These are phyloP conservation scores for Xeromyces bisporus DNA, from an alignment of 495 filamentous ascomycete species.

Conservation along the genomic window DNA sequence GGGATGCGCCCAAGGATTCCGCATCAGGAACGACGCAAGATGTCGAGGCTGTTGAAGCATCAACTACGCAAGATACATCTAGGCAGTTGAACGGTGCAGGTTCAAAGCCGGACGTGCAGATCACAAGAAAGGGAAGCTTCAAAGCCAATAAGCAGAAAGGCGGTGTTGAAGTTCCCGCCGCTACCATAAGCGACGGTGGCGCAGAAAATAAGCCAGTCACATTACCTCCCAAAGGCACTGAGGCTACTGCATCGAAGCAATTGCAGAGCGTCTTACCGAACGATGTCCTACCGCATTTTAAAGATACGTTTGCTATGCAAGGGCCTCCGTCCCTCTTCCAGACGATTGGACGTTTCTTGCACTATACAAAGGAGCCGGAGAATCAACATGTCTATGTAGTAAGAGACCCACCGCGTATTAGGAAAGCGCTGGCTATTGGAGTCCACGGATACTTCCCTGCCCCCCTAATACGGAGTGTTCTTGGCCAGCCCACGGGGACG, in stretches of 20 bases:
- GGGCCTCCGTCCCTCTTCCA: slow-evolving; percentile 55
- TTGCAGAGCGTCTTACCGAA: slow-evolving; percentile 36
- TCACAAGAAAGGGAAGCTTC: slow-evolving; percentile 26
- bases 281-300: slow-evolving; percentile 51
- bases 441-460: slow-evolving; percentile 92
- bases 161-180: slow-evolving; percentile 20
- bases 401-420: slow-evolving; percentile 53
- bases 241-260: slow-evolving; percentile 25
- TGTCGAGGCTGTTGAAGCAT: slow-evolving; percentile 45
- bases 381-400: slow-evolving; percentile 55
- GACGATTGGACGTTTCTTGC: slow-evolving; percentile 49
- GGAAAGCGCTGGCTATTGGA: slow-evolving; percentile 76
- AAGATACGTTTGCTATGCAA: slow-evolving; percentile 47
- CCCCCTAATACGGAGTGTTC: slow-evolving; percentile 60
- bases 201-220: slow-evolving; percentile 10
- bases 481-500: slow-evolving; percentile 90
- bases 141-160: slow-evolving; percentile 32
- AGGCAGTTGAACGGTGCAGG: slow-evolving; percentile 4
- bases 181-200: too few species aligned
- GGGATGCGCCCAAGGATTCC: slow-evolving; percentile 36
- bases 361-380: slow-evolving; percentile 40
- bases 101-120: slow-evolving; percentile 19
- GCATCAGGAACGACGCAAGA: slow-evolving; percentile 17
- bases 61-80: slow-evolving; percentile 35
- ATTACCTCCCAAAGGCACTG: slow-evolving; percentile 19